Base-by-base conservation (phyloP, 257 asterid genomes). In the Cordia subcordata region DNA sequence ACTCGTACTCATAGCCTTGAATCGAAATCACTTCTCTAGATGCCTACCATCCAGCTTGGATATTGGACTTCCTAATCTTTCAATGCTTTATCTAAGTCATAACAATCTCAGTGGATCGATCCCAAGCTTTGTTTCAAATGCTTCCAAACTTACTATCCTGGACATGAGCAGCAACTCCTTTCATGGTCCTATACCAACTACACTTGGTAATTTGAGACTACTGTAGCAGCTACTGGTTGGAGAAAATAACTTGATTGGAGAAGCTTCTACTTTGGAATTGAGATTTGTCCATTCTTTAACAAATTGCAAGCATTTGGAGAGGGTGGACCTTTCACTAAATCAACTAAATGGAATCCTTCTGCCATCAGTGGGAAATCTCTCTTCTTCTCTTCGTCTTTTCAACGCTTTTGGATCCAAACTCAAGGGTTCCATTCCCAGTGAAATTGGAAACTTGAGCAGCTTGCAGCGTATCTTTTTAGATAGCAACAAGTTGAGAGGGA, bases 41-140 rank as follows among this genome's bases (percentile, higher is more conserved):
- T 33, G 54, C 18, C 86, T 75, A n/a, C n/a, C n/a, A n/a, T n/a
- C n/a, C n/a, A n/a, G n/a, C n/a, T n/a, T n/a, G n/a, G n/a, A n/a
- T n/a, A 45, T n/a, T n/a, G n/a, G n/a, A n/a, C n/a, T n/a, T n/a
- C n/a, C n/a, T n/a, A n/a, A n/a, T n/a, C n/a, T n/a, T n/a, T 82
- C 84, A 62, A 46, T 74, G 15, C 68, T 55, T 40, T 5, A 58
- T 33, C 79, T 54, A 5, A 51, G 72, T 64, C 10, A 82, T 81
- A 22, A 12, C 40, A 55, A 60, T 77, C 44, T 39, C 44, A 71
- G 62, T 49, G 86, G 93, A 18, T 22, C 5, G n/a, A 65, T 76
- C 55, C 78, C 81, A 46, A 53, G 58, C 58, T 37, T 63, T 6
- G 32, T 81, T 17, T 37, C 57, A 44, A 81, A 75, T 67, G 72